Conservation (phyloP, 2,329 filamentous ascomycete genomes). For the Cercospora citrullina region DNA sequence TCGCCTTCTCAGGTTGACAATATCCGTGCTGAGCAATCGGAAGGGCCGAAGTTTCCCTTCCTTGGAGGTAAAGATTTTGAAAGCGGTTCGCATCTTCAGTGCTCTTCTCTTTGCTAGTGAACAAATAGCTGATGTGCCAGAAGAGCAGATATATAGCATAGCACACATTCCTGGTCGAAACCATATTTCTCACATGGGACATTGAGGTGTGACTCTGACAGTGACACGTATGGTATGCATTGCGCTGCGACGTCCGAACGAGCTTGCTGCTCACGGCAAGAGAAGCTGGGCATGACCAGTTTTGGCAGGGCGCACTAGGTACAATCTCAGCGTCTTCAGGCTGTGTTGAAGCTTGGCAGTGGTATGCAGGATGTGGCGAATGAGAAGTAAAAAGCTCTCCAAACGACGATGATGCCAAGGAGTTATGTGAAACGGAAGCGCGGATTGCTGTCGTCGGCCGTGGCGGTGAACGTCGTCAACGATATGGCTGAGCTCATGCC, state of each 20-base stretch:
- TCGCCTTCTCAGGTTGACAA: constrained; percentile 33
- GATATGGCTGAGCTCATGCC: not conserved
- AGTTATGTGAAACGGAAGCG: not conserved
- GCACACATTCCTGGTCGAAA: not conserved
- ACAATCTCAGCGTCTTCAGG: not conserved
- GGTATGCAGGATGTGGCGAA: not conserved
- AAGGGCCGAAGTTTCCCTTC: constrained; percentile 33
- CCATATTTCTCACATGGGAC: not conserved
- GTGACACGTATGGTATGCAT: constrained; percentile 5
- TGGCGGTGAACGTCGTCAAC: constrained; percentile 5
- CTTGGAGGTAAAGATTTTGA: not conserved
- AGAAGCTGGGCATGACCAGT: not conserved
- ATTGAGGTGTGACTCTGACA: not conserved
- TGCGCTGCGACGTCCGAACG: not conserved
- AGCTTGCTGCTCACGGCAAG: not conserved
- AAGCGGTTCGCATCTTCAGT: not conserved
- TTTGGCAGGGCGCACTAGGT: not conserved
- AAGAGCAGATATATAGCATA: constrained; percentile 1
- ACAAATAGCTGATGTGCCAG: not conserved
- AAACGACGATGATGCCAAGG: constrained; percentile 1
- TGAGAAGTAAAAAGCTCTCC: not conserved
- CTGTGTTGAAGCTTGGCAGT: constrained; percentile 1
- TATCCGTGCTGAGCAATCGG: constrained; percentile 38
- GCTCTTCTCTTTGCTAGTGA: not conserved
- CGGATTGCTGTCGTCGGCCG: not conserved